Conservation (phyloP, 192 early-diverging fungal species). For the Cetraspora pellucida region DNA sequence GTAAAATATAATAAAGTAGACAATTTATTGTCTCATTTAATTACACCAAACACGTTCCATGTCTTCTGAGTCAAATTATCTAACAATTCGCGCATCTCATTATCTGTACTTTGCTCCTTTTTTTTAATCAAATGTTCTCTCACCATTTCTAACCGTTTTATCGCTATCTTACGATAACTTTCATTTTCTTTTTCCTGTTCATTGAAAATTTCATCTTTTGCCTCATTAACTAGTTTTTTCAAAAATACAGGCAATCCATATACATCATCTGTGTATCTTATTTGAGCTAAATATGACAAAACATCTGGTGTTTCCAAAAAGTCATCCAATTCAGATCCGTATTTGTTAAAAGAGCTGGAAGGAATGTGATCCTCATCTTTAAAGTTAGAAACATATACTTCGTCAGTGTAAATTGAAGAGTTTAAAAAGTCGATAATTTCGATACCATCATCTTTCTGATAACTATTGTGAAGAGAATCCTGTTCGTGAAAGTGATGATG, state of each 20-base stretch:
- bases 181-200: neutral
- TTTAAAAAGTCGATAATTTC: neutral
- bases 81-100: neutral
- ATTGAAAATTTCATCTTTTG: conserved; percentile 36
- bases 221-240: conserved; percentile 38
- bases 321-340: neutral
- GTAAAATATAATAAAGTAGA: neutral
- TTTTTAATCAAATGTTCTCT: conserved; percentile 31
- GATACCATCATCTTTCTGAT: neutral
- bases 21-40: neutral
- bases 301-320: conserved; percentile 46
- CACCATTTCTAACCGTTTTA: conserved; percentile 45
- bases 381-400: no score
- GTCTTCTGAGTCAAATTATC: neutral
- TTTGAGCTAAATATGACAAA: conserved; percentile 38
- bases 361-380: no score
- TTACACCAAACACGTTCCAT: neutral
- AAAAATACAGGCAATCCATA: conserved; percentile 40
- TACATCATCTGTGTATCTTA: conserved; percentile 44
- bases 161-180: conserved; percentile 11
- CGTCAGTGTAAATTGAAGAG: no score
- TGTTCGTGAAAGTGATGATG: neutral
- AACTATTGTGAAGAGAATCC: neutral
- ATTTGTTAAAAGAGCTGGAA: no score
- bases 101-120: neutral